Evolutionary conservation across 768 basidiomycete genomes (phyloP), one percentile per base, ranked within the genome.

Genomic region (Agaricus bisporus): DNA sequence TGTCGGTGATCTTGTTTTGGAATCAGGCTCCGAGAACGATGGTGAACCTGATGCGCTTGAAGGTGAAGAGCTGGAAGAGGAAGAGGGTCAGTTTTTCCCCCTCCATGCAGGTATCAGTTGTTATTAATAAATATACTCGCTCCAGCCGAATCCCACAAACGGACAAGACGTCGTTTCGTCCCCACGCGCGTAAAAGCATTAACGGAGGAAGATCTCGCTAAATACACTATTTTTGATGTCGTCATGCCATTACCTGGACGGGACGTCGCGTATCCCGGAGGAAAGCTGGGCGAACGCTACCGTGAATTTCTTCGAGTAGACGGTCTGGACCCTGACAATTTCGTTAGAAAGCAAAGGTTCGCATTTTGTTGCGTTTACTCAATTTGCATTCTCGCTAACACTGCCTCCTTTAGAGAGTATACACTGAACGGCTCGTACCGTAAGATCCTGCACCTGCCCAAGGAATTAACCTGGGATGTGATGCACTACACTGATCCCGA

Each of bases 221-320:
- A 87, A 53, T 88, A 94, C 69, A 81, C 85, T 14, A 91, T 98
- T 57, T 91, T 92, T 63, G 95, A 99, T 68, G 89, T 98, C 52
- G 82, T 98, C 57, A 91, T 98, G 86, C 95, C 97, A n/a, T 73
- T 98, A 17, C 95, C 97, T 26, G 97, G 97, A 3, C 92, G 84
- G 58, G 91, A 95, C 62, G 91, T 98, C 17, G 86, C 87, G 32
- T 98, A 91, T 66, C 97, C 97, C 0, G 88, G 86, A 3, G 94
- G 94, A 11, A 60, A 73, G 17, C 80, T 98, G n/a, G 92, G 94
- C 22, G 86, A 95, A 60, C 78, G 82, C 48, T 98, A 95, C 67
- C 77, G 76, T 56, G 82, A 88, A 63, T 93, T 90, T 64, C 75
- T 99, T 59, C 74, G 70, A 55, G 76, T 80, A 61, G 97, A 99